Evolutionary conservation across 176 grass and related monocot species (phyloP).

Genomic region (Raddia distichophylla): DNA sequence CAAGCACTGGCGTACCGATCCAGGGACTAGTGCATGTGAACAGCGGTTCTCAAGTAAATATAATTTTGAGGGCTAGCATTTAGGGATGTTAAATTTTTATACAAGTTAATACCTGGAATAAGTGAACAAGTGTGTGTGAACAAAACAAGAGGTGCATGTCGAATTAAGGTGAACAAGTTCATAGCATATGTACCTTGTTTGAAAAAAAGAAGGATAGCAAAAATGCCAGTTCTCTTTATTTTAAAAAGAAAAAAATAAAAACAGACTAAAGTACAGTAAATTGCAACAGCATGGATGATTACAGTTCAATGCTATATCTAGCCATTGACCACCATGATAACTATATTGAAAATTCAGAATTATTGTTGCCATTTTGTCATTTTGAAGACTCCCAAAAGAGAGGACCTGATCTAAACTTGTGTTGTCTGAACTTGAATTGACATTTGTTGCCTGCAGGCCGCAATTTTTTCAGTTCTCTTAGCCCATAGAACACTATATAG

Average conservation of each 20-base stretch:
- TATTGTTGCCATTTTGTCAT: background rate
- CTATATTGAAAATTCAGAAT: background rate
- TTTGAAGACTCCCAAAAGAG: background rate
- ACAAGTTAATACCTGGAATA: background rate
- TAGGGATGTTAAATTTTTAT: background rate
- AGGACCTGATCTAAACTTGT: conserved; percentile 20
- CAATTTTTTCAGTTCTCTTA: conserved; percentile 41
- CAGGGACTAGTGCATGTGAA: no score
- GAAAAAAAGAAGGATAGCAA: background rate
- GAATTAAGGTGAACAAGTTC: background rate
- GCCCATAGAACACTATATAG: conserved; percentile 60
- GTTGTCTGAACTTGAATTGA: background rate
- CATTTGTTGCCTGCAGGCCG: conserved; percentile 22
- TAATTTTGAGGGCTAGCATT: no score
- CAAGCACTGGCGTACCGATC: no score
- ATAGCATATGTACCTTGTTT: background rate
- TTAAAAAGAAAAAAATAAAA: background rate
- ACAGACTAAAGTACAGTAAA: background rate
- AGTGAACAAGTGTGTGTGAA: background rate
- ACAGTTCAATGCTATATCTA: background rate
- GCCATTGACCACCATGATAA: background rate
- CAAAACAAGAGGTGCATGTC: background rate
- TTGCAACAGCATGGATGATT: background rate
- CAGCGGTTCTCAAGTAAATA: no score
- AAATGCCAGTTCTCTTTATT: background rate